Evolutionary conservation across 345 rosid species (phyloP).

Genomic region (Dimocarpus longan): DNA sequence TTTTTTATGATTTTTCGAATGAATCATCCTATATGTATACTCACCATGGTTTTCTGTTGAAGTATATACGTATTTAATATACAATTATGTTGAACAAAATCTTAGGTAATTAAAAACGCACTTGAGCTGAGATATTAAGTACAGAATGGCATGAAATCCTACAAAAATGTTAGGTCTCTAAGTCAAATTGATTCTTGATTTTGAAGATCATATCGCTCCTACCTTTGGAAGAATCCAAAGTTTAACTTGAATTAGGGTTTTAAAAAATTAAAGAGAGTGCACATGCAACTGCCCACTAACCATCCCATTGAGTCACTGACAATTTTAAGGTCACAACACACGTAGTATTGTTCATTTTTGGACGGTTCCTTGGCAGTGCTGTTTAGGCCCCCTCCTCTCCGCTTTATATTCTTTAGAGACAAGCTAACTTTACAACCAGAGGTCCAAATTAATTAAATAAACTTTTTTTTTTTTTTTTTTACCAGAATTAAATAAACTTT

Average conservation of each 20-base stretch:
- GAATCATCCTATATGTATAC: too few species aligned
- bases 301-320: constrained; percentile 3
- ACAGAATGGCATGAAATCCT: not conserved
- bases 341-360: constrained; percentile 13
- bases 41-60: too few species aligned
- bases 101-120: not conserved
- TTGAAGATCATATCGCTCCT: not conserved
- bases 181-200: constrained; percentile 1
- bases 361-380: constrained; percentile 16
- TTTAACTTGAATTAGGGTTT: not conserved
- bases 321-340: not conserved
- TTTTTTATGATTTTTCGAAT: too few species aligned
- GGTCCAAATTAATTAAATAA: not conserved
- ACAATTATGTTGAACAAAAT: too few species aligned
- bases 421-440: constrained; percentile 24
- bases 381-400: too few species aligned
- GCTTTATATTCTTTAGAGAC: not conserved
- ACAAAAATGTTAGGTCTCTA: not conserved
- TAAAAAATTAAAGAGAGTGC: not conserved
- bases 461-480: not conserved
- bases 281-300: constrained; percentile 25
- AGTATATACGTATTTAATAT: not conserved
- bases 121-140: not conserved
- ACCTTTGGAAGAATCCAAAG: constrained; percentile 4
- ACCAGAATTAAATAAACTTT: not conserved